Base-by-base conservation (phyloP, 2,329 filamentous ascomycete species). In the Calonectria henricotiae region DNA sequence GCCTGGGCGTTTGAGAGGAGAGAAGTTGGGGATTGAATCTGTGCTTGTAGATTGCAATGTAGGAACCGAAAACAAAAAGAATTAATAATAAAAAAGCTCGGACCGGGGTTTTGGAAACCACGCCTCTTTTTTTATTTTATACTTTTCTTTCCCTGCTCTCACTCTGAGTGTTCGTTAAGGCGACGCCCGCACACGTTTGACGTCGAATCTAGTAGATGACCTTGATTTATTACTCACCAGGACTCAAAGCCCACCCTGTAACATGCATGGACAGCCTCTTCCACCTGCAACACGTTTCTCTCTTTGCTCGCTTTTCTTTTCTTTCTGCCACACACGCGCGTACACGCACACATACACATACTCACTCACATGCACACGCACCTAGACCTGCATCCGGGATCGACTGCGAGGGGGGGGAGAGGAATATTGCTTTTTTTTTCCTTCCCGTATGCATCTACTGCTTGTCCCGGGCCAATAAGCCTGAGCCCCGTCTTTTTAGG, bases 281-380 rank as follows among this genome's bases (percentile, higher is more conserved):
- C 35, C 51, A 55, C 51, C 51, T 55, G 51, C 30, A 55, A 55
- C 51, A 55, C 30, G 51, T 55, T 55, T 55, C 51, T 43, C 41
- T 43, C 41, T 43, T 7, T 43, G 12, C 5, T 41, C 13, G 13
- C 17, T 41, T 43, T 55, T 37, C 17, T 23, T 37, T 55, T 20
- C 32, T 35, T 13, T n/a, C 32, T 67, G 27, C 27, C 27, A 30
- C 27, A 30, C 27, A 30, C 27, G 7, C 27, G 2, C 27, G 27
- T 7, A 30, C 27, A 30, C 27, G 7, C 7, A 30, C 27, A 30
- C 27, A 20, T 20, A 30, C 27, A 30, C 27, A 30, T 7, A 30
- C 27, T 49, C 25, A 37, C 49, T 61, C 25, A 32, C 30, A 27
- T 47, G 41, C 32, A 35, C 51, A 37, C 51, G 51, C 32, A 55